These are phyloP conservation scores for Biscogniauxia sp. DNA, from an alignment of 2,329 filamentous ascomycete genomes.

Conservation along the genomic window DNA sequence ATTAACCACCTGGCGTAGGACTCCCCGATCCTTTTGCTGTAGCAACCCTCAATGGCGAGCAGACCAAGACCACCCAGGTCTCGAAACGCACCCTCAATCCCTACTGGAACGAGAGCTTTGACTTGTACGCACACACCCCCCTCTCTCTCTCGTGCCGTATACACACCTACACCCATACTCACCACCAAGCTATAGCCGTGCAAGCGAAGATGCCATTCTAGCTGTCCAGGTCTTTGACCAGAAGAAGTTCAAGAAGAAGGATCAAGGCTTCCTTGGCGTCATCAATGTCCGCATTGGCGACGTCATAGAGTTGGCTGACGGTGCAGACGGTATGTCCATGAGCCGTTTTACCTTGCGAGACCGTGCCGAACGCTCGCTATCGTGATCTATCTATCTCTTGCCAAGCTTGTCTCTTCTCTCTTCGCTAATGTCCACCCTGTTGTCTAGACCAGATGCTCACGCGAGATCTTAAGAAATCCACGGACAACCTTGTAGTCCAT, in stretches of 20 bases:
- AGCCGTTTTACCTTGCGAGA: background rate
- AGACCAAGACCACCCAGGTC: constrained; percentile 96
- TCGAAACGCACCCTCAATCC: constrained; percentile 97
- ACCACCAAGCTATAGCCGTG: constrained; percentile 57
- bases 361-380: too few species aligned
- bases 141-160: background rate
- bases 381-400: too few species aligned
- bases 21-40: constrained; percentile 98
- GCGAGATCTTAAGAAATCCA: constrained; percentile 93
- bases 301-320: constrained; percentile 84
- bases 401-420: constrained; percentile 9
- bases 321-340: constrained; percentile 74
- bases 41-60: constrained; percentile 93
- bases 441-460: constrained; percentile 94
- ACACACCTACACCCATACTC: constrained; percentile 14
- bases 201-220: constrained; percentile 92
- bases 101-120: constrained; percentile 99
- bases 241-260: constrained; percentile 99
- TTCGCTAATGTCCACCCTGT: constrained; percentile 23
- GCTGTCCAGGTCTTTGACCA: constrained; percentile 99
- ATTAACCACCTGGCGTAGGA: constrained; percentile 50
- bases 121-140: constrained; percentile 68
- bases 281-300: constrained; percentile 96
- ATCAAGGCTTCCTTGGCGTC: constrained; percentile 95
- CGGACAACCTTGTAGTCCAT: constrained; percentile 95